phyloP scores from a whole-genome alignment of 2,329 filamentous ascomycete genomes.

The Chaetomium globosum region DNA sequence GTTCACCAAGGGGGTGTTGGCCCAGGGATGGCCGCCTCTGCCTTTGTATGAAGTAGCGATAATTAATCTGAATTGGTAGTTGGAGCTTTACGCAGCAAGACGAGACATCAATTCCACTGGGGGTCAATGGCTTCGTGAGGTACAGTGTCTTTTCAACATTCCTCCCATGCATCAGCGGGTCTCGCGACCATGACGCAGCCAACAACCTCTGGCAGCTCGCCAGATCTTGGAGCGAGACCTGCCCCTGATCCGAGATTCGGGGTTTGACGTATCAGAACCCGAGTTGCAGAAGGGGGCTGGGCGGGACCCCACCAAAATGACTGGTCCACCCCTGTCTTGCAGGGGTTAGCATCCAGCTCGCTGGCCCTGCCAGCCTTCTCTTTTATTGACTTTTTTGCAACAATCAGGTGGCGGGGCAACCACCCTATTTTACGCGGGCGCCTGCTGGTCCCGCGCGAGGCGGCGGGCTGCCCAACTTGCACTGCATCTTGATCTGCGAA shows the following conservation, averaged over 20 bases:
- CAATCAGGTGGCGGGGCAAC: slow-evolving; percentile 41
- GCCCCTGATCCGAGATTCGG: neutral
- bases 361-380: slow-evolving; percentile 35
- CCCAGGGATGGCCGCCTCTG: neutral
- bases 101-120: neutral
- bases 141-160: neutral
- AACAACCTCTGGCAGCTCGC: slow-evolving; percentile 1
- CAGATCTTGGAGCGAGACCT: neutral
- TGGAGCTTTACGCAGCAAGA: neutral
- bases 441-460: slow-evolving; percentile 19
- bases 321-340: slow-evolving; percentile 25
- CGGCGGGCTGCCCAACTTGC: slow-evolving; percentile 21
- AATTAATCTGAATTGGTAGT: slow-evolving; percentile 6
- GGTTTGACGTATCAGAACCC: slow-evolving; percentile 6
- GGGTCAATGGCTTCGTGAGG: neutral
- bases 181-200: slow-evolving; percentile 2
- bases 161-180: neutral
- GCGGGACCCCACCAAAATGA: slow-evolving; percentile 18
- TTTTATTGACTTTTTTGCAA: slow-evolving; percentile 39
- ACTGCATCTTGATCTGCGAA: slow-evolving; percentile 6
- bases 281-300: slow-evolving; percentile 22
- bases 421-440: slow-evolving; percentile 34
- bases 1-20: neutral
- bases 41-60: neutral
- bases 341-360: slow-evolving; percentile 18